Conservation (phyloP, 1,284 basidiomycete species). For the Puccinia polysora region DNA sequence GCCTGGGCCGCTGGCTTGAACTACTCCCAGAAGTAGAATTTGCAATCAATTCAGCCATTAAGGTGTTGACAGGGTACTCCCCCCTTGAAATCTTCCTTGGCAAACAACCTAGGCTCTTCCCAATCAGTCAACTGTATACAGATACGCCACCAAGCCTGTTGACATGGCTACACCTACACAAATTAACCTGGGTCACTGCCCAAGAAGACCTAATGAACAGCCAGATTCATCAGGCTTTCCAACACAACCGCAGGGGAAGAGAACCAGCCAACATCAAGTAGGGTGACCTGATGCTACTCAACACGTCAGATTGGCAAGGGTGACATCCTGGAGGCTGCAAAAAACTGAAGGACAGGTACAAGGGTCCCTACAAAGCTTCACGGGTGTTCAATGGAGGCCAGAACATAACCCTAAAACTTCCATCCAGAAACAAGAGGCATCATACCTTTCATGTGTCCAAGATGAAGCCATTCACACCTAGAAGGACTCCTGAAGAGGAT, state of each 20-base stretch:
- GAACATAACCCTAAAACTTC: slow-evolving; percentile 15
- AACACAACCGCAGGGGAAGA: neutral
- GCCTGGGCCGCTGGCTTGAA: slow-evolving; percentile 49
- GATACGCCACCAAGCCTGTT: neutral
- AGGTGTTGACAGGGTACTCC: neutral
- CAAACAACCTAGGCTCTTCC: neutral
- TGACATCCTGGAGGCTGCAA: neutral
- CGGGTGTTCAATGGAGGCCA: slow-evolving; percentile 1
- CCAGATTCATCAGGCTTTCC: slow-evolving; percentile 1
- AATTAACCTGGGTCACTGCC: neutral
- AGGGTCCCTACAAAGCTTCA: neutral
- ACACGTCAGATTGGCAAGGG: slow-evolving; percentile 9
- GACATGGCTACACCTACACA: neutral
- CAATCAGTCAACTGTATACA: neutral
- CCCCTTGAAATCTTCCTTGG: neutral
- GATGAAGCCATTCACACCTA: slow-evolving; percentile 7
- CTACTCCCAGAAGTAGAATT: neutral
- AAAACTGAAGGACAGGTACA: slow-evolving; percentile 10
- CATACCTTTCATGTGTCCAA: slow-evolving; percentile 22
- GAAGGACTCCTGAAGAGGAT: no score
- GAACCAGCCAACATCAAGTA: neutral
- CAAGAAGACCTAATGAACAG: neutral
- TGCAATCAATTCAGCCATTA: slow-evolving; percentile 12
- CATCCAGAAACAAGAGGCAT: slow-evolving; percentile 1
- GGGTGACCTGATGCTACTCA: neutral